Evolutionary conservation across 1,284 basidiomycete genomes (phyloP).

Genomic region (Marasmius oreades): DNA sequence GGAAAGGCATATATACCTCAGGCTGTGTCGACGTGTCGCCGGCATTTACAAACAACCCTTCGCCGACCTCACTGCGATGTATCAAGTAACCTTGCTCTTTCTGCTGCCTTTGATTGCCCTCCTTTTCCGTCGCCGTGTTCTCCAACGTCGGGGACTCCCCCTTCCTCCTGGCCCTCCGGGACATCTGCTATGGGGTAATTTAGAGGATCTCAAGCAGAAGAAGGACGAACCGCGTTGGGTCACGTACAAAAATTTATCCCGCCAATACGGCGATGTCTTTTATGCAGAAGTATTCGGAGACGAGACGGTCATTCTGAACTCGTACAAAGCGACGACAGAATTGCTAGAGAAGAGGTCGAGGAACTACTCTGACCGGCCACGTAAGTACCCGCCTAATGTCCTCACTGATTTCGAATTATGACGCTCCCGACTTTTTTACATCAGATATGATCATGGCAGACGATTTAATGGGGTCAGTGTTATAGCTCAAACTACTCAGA

Average conservation of each 20-base stretch:
- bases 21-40: too few relatives aligned
- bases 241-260: slow-evolving; percentile 1
- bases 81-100: neutral
- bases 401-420: neutral
- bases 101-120: neutral
- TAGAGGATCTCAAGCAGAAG: neutral
- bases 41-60: too few relatives aligned
- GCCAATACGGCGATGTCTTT: slow-evolving; percentile 6
- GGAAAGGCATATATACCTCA: too few relatives aligned
- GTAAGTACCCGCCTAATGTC: neutral
- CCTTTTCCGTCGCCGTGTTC: neutral
- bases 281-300: slow-evolving; percentile 12
- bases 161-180: slow-evolving; percentile 10
- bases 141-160: neutral
- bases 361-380: slow-evolving; percentile 21
- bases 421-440: neutral
- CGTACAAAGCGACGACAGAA: slow-evolving; percentile 19
- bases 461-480: slow-evolving; percentile 23
- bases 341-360: slow-evolving; percentile 21
- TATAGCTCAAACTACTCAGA: neutral
- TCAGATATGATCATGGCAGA: slow-evolving; percentile 21
- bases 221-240: slow-evolving; percentile 4
- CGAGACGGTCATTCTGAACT: slow-evolving; percentile 21
- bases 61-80: neutral
- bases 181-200: slow-evolving; percentile 9